Base-by-base conservation (phyloP, 306 rosid species). In the Cicer judaicum region DNA sequence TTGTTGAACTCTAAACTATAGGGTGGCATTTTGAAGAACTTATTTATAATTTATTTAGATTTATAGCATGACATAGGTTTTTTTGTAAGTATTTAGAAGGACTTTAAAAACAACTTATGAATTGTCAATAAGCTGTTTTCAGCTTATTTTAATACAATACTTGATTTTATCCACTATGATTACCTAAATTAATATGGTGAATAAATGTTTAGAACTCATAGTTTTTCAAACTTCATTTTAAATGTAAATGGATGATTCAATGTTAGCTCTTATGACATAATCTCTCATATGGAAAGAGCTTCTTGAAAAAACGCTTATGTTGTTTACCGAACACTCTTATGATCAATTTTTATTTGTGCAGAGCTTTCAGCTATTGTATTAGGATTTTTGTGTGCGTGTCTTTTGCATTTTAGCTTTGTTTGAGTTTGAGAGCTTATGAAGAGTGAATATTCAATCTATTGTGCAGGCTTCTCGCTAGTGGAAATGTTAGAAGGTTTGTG, bases 401-500 rank as follows among this genome's bases (percentile, higher is more conserved):
- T 44, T 75, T 18, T 64, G 34, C 44, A 34, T 69, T 11, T 41
- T 79, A 11, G 60, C 73, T 84, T 50, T 59, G 49, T 46, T 64
- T 40, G n/a, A 48, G 59, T 60, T 18, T 34, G 43, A 57, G 53
- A 57, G 53, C 29, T n/a, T 74, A 55, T 77, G 83, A 77, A 6
- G 46, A 54, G 77, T 49, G 41, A 75, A 75, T 48, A 9, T 50
- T 24, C 43, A 67, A 76, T 74, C 24, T 71, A 40, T 48, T 69
- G 13, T 87, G 86, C 94, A 89, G 93, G 85, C 72, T 79, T 62
- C 78, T 80, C 68, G 80, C 78, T 6, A 53, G 73, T 52, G 82
- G 85, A 80, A 85, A 78, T 80, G 84, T 84, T 65, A 78, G 86
- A 79, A 82, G 81, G 78, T 71, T 84, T 55, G 79, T 85, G n/a